Conservation (phyloP, 1,284 basidiomycete genomes). For the Coriolopsis trogii region DNA sequence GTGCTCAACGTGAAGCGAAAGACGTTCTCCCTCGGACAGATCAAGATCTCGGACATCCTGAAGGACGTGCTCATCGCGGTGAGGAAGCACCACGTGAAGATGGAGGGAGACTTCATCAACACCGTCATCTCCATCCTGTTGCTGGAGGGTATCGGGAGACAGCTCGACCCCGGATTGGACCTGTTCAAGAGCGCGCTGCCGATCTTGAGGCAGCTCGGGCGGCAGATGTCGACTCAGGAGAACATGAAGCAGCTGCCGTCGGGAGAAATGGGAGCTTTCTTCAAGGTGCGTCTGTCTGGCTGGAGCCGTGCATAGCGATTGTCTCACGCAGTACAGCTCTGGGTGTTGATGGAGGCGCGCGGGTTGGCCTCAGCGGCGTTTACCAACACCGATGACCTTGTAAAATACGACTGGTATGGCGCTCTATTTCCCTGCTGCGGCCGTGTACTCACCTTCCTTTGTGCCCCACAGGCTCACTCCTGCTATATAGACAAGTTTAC, state of each 20-base stretch:
- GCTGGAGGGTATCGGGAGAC: constrained; percentile 95
- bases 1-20: constrained; percentile 93
- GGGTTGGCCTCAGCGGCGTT: constrained; percentile 80
- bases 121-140: constrained; percentile 94
- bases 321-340: constrained; percentile 56
- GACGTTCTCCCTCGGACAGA: constrained; percentile 94
- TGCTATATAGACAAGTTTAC: constrained; percentile 25
- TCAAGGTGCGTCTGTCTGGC: constrained; percentile 60
- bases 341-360: constrained; percentile 91
- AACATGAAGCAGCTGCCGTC: constrained; percentile 64
- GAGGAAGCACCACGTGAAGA: constrained; percentile 93
- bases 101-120: constrained; percentile 99
- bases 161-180: constrained; percentile 91
- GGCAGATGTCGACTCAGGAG: constrained; percentile 84
- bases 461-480: constrained; percentile 35
- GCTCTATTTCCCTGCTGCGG: background rate
- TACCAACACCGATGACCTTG: constrained; percentile 76
- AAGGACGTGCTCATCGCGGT: constrained; percentile 90
- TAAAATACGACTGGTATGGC: constrained; percentile 76
- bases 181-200: constrained; percentile 92
- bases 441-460: background rate
- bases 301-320: background rate
- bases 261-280: constrained; percentile 78
- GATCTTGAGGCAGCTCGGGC: constrained; percentile 86
- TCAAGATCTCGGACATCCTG: constrained; percentile 94